These are phyloP conservation scores for Luzula sylvatica DNA, from an alignment of 176 grass and related monocot genomes.

Conservation along the genomic window DNA sequence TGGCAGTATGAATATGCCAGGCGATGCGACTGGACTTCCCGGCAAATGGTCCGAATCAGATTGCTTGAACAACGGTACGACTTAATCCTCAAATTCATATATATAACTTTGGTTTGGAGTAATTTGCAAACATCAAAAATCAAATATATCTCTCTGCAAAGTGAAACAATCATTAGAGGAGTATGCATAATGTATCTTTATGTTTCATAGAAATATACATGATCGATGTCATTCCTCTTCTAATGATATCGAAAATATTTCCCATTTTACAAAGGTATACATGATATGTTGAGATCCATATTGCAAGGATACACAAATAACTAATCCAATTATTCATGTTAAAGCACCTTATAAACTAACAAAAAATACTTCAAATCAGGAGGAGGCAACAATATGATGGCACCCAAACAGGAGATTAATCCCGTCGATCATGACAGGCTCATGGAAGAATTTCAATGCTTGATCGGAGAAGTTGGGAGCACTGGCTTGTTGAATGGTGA, in stretches of 20 bases:
- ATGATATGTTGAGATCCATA: too few relatives aligned
- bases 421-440: constrained; percentile 5
- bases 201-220: too few relatives aligned
- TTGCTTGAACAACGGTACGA: constrained; percentile 12
- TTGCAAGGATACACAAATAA: too few relatives aligned
- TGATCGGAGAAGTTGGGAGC: not conserved
- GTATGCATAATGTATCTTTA: too few relatives aligned
- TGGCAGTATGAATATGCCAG: constrained; percentile 1
- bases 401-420: constrained; percentile 5
- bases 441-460: constrained; percentile 12
- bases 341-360: not conserved
- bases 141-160: too few relatives aligned
- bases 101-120: not conserved
- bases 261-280: too few relatives aligned
- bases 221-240: too few relatives aligned
- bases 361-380: not conserved
- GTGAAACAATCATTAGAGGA: too few relatives aligned
- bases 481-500: constrained; percentile 21
- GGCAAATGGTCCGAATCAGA: constrained; percentile 6
- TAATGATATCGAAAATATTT: too few relatives aligned
- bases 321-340: too few relatives aligned
- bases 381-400: constrained; percentile 6
- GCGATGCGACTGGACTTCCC: not conserved
- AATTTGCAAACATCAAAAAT: too few relatives aligned
- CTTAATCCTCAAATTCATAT: not conserved